A percentile compares a stretch with the other conserved stretches of the same genome.
Conservation (phyloP, 768 basidiomycete genomes). For the Boletus eberwhitei region DNA sequence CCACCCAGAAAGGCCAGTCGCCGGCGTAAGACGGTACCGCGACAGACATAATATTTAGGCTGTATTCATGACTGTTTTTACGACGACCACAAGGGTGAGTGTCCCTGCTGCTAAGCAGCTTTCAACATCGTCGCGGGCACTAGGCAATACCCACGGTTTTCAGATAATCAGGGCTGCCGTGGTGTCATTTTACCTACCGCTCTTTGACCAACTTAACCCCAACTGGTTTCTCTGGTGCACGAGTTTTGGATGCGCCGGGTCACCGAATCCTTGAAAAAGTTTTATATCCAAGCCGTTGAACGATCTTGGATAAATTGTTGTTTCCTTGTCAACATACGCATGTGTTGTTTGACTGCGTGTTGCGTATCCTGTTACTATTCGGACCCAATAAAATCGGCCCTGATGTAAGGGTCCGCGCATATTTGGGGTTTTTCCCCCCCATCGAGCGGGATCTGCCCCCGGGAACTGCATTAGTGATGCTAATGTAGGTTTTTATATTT, state of each 20-base stretch:
- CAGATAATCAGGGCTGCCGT: background rate
- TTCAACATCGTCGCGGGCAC: no score
- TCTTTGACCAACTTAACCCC: background rate
- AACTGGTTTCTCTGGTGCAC: background rate
- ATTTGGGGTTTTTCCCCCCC: background rate
- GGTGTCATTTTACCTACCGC: background rate
- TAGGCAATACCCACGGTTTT: background rate
- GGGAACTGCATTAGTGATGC: no score
- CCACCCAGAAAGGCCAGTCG: no score
- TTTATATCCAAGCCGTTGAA: background rate
- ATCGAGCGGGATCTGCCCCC: no score
- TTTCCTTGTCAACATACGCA: slow-evolving; percentile 13
- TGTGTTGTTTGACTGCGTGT: background rate
- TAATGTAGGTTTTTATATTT: no score
- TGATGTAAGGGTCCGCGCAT: background rate
- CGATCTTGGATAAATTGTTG: slow-evolving; percentile 12
- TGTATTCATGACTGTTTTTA: no score
- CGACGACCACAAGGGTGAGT: no score
- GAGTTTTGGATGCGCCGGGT: background rate
- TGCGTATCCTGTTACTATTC: background rate
- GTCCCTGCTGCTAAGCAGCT: no score
- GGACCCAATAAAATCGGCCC: background rate
- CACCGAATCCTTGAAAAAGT: background rate
- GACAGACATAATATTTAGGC: no score
- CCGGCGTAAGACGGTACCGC: background rate